phyloP scores from a whole-genome alignment of 2,329 filamentous ascomycete genomes.

The Colletotrichum nymphaeae region DNA sequence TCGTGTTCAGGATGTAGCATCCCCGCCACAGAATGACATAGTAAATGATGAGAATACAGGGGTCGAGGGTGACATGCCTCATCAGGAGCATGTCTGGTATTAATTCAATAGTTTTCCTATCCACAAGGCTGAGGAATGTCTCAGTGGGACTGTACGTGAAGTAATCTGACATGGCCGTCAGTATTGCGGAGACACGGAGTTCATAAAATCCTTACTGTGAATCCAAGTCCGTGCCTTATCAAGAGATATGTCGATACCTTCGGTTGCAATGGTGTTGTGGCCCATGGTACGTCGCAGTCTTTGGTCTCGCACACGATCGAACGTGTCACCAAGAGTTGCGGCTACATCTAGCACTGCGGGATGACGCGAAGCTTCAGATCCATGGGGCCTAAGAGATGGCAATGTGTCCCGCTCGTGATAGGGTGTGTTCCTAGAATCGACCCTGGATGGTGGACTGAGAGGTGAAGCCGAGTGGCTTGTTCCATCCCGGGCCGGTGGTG shows the following conservation, averaged over 20 bases:
- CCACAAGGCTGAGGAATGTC: constrained; percentile 43
- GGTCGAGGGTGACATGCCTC: constrained; percentile 43
- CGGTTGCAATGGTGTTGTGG: constrained; percentile 38
- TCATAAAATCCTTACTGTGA: constrained; percentile 36
- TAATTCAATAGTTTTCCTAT: constrained; percentile 43
- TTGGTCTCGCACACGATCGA: constrained; percentile 42
- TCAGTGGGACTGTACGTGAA: constrained; percentile 44
- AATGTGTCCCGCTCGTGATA: not conserved
- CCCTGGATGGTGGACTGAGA: not conserved
- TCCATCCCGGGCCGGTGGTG: not conserved
- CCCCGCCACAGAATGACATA: constrained; percentile 46
- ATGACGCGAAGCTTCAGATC: not conserved
- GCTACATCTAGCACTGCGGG: constrained; percentile 39
- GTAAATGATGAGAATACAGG: constrained; percentile 45
- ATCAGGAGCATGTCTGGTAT: constrained; percentile 45
- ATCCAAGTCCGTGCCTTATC: constrained; percentile 44
- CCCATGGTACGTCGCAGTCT: constrained; percentile 38
- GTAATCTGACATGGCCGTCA: constrained; percentile 38
- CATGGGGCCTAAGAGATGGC: not conserved
- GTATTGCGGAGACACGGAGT: not conserved
- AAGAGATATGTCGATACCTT: constrained; percentile 41
- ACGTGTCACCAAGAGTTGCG: constrained; percentile 42
- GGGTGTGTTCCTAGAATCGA: not conserved
- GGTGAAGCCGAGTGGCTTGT: not conserved
- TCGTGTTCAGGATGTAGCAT: constrained; percentile 33